Base-by-base conservation (phyloP, 2,329 filamentous ascomycete genomes). In the Esteya vermicola region DNA sequence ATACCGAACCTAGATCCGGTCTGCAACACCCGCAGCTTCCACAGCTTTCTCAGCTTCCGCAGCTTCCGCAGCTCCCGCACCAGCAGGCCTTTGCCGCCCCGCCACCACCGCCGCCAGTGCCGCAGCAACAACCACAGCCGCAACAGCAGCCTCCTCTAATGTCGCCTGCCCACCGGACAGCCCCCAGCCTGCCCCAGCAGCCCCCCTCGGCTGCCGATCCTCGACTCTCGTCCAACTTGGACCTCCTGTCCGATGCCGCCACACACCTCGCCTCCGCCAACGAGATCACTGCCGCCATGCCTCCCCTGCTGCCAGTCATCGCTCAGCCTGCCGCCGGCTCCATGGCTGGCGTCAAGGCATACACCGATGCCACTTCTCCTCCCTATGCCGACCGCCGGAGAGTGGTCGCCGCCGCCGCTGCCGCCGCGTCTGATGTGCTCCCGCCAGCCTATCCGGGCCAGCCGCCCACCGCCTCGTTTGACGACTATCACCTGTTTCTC, bases 401-500 rank as follows among this genome's bases (percentile, higher is more conserved):
- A 26, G 67, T 68, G 27, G 30, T 28, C 10, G 12, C 35, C 2
- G 48, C 56, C 18, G 64, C 72, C 26, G 30, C 32, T 13, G 12
- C 35, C 2, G 48, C 56, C 18, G 64, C 72, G 13, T 53, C 58
- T 4, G 59, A 58, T 3, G 54, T 60, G 6, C 53, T 70, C 39
- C 52, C 61, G 4, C 56, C 64, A 3, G 60, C 57, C 3, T 62
- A 63, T 35, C 49, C 57, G 2, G 55, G 57, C 9, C 60, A 63
- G 36, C 55, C 57, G 0, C 57, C 59, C 4, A 52, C 55, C 3
- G 54, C 65, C 2, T 51, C 57, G 1, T 69, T 70, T 44, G 69
- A 75, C 41, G 70, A 73, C 47, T 75, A 75, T 45, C 71, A 74
- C 43, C 53, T 75, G 12, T 75, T 77, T 43, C 55, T 76, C 39